Base-by-base conservation (phyloP, 2,329 filamentous ascomycete genomes). In the Amesomyces nigricolor region DNA sequence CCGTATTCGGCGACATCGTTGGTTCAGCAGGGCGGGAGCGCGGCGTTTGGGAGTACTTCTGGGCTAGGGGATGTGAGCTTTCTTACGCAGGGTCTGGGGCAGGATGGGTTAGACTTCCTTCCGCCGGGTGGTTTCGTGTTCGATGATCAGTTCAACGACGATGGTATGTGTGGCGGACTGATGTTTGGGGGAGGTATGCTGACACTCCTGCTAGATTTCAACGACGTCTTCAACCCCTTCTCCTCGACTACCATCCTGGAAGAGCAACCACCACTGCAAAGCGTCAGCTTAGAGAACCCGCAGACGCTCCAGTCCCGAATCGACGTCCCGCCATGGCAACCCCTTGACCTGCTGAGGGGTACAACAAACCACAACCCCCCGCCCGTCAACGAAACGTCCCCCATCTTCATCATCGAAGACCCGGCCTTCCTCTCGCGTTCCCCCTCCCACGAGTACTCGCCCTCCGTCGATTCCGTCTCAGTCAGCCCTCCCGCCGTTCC, bases 291-390 rank as follows among this genome's bases (percentile, higher is more conserved):
- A 26, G 66, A 67, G 45, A 72, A 74, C n/a, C 68, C 71, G 6
- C 65, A 70, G 38, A 66, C 68, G 1, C 68, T 72, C 48, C 72
- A 72, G 47, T 67, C 68, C 26, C 64, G 66, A 26, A 61, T 64
- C 53, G 66, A 74, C 51, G 69, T 71, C 16, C 67, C 69, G 5
- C 71, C 75, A 37, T 79, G 77, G 78, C 70, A 71, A 45, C 70
- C 71, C 2, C 66, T 70, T 3, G 70, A 68, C 30, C 61, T 26
- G 22, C 22, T 73, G 2, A 66, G 51, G 22, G 50, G 32, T 4
- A 35, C 32, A 35, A 35, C 32, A 13, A 44, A 26, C 47, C 6
- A n/a, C 26, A 47, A 48, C 26, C 43, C 47, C n/a, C 38, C 51
- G 16, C 22, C 47, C 30, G 38, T 43, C 46, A 14, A 37, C 37